Evolutionary conservation across 768 basidiomycete species (phyloP), one percentile per base, ranked within the genome.

Genomic region (Lepiota brunneoincarnata): DNA sequence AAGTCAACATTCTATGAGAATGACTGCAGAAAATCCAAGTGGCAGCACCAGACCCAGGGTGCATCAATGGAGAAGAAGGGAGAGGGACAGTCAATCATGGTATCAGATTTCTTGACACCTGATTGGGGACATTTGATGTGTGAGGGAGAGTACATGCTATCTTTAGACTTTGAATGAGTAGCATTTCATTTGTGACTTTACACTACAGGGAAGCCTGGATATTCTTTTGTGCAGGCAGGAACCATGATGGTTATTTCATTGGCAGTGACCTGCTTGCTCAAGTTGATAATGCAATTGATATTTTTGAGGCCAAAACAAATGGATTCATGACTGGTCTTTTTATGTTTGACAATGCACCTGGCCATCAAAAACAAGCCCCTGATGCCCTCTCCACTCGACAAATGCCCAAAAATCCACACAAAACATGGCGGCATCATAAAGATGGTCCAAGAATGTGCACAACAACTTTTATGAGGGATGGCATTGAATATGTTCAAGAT

Each of bases 1-100:
- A 68, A 76, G 52, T 75, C 71, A 15, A 74, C 69, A 2, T 75
- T 74, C 55, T 73, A 70, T 54, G 64, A 61, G 20, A 63, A 71
- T 58, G 71, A 75, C 48, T 63, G 59, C 2, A 37, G 60, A 10
- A 67, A 68, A 36, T 63, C 43, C 0, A 10, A 55, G 3, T 74
- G 72, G 72, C 51, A 59, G 2, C 63, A 65, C 34, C 24, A 41
- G 7, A 53, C 20, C 0, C 51, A 51, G 14, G 66, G 63, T 24
- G 56, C 69, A 6, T 55, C 51, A 2, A 64, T 72, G 11, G 48
- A 61, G 11, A 56, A 49, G 24, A 75, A 75, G 49, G 74, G 72
- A 1, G 67, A 75, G 40, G 74, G 71, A 0, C 37, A 49, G 11
- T 74, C 72, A 10, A 20, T 72, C 14, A 74, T 74, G 70, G 63